Evolutionary conservation across 2,329 filamentous ascomycete genomes (phyloP).

Genomic region (Colletotrichum truncatum): DNA sequence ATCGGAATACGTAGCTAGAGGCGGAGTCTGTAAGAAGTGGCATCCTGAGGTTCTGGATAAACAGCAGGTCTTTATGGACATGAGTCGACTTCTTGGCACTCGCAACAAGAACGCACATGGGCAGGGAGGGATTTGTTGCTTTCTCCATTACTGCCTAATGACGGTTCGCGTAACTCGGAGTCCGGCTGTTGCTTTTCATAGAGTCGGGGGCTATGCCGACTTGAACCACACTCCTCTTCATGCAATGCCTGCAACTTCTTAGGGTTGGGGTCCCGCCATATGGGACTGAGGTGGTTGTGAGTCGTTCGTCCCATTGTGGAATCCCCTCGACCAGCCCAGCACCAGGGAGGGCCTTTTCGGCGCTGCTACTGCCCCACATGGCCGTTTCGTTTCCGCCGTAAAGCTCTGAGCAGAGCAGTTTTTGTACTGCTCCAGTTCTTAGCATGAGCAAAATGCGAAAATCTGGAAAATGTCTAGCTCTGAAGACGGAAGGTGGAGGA

Average conservation of each 20-base stretch:
- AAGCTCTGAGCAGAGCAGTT: neutral
- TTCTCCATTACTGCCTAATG: neutral
- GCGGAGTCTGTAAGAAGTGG: slow-evolving; percentile 3
- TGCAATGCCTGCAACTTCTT: slow-evolving; percentile 4
- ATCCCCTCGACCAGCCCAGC: neutral
- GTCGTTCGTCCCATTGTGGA: slow-evolving; percentile 23
- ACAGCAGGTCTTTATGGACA: neutral
- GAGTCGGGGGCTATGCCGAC: slow-evolving; percentile 19
- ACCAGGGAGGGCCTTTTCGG: neutral
- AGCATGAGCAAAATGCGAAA: neutral
- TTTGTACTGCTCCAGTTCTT: neutral
- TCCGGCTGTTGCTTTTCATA: neutral
- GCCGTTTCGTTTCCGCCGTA: neutral
- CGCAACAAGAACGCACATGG: neutral
- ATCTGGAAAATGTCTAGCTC: neutral
- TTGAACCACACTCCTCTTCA: neutral
- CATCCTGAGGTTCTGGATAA: neutral
- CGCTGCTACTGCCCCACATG: neutral
- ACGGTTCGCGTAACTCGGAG: slow-evolving; percentile 4
- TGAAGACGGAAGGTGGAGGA: slow-evolving; percentile 5
- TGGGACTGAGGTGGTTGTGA: neutral
- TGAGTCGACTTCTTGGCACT: slow-evolving; percentile 10
- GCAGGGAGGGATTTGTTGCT: neutral
- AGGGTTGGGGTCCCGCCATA: neutral
- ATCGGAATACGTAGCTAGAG: neutral